Evolutionary conservation across 805 yeast genomes (phyloP), one percentile per base, ranked within the genome.

Genomic region (Candida chilensis): DNA sequence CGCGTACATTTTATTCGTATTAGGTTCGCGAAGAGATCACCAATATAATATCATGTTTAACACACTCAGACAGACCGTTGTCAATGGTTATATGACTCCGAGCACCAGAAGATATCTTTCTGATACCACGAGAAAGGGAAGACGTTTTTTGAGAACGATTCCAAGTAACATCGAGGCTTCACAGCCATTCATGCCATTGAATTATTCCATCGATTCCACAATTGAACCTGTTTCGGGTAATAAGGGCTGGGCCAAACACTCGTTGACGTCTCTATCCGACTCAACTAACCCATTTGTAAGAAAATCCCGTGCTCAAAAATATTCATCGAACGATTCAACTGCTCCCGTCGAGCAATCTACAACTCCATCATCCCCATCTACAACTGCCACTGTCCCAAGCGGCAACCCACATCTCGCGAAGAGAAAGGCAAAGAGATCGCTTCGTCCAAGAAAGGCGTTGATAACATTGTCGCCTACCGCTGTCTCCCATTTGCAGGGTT

Each of bases 391-490:
- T 13, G 31, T 32, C 22, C 15, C 32, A 10, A 28, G 29, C 28
- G 27, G 28, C 28, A 17, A 30, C 20, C 25, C 36, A 19, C 16
- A 25, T 27, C 30, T 32, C 9, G 27, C 27, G 11, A 17, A 29
- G 5, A 26, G 25, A 20, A 53, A 56, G 36, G 37, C 41, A 28
- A 53, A 88, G 56, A 74, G 92, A 60, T 68, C 73, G 16, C 62
- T 92, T 35, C 74, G 76, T 47, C 96, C 97, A 4, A 70, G 94
- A 39, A 92, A 85, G 57, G 95, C 96, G 1, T 78, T 90, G 29
- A 85, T 92, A 28, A 72, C 94, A 4, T 64, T 92, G 31, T 69
- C 90, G 0, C 74, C 83, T 2, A 71, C 65, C 30, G 98, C 98
- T 1, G 59, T 85, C 2, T 50, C 53, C 4, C 97, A 92, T 55